Evolutionary conservation across 2,329 filamentous ascomycete genomes (phyloP).

Genomic region (Rutstroemia sp.): DNA sequence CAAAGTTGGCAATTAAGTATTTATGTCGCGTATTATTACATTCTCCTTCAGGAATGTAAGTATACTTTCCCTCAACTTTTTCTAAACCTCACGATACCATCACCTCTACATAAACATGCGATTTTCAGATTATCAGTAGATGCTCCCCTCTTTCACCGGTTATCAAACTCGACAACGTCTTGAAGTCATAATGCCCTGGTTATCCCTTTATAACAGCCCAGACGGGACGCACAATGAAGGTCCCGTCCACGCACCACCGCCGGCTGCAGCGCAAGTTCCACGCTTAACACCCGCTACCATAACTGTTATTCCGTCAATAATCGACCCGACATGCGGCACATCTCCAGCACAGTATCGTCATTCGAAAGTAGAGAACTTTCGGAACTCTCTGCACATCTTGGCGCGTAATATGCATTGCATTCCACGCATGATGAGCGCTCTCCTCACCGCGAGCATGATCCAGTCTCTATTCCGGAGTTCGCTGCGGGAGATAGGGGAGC

Average conservation of each 20-base stretch:
- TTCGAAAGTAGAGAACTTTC: neutral
- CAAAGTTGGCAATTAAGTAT: neutral
- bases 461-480: neutral
- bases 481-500: slow-evolving; percentile 6
- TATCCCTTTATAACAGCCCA: slow-evolving; percentile 4
- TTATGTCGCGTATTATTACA: slow-evolving; percentile 1
- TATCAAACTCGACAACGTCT: neutral
- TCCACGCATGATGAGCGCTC: slow-evolving; percentile 7
- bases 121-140: neutral
- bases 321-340: slow-evolving; percentile 16
- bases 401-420: slow-evolving; percentile 8
- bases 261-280: neutral
- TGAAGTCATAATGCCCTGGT: slow-evolving; percentile 9
- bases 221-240: neutral
- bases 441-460: slow-evolving; percentile 1
- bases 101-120: neutral
- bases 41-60: slow-evolving; percentile 8
- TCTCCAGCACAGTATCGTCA: slow-evolving; percentile 8
- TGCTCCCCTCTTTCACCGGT: neutral
- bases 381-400: slow-evolving; percentile 8
- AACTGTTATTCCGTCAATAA: slow-evolving; percentile 15
- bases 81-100: neutral
- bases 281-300: neutral
- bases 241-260: neutral
- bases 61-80: neutral